Percentiles rank a stretch among this genome's conserved stretches.
Evolutionary conservation across 2,329 filamentous ascomycete species (phyloP).

Genomic region (Aspergillus sclerotialis): DNA sequence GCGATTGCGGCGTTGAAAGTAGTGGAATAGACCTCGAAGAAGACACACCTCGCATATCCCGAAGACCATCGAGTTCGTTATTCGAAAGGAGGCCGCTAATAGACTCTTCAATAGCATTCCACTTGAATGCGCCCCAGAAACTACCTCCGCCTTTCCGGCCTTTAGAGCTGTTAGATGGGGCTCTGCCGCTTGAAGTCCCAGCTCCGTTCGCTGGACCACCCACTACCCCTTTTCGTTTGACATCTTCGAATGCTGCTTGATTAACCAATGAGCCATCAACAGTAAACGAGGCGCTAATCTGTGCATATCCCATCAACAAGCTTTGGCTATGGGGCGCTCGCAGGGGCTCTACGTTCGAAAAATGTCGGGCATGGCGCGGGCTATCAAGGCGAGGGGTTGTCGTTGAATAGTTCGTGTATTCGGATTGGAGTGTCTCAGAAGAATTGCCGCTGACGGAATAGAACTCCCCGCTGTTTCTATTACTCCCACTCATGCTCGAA

Average conservation of each 20-base stretch:
- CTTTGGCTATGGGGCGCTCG: constrained; percentile 49
- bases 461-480: constrained; percentile 87
- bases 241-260: constrained; percentile 83
- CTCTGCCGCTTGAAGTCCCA: constrained; percentile 57
- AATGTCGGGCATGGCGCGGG: constrained; percentile 33
- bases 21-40: constrained; percentile 83
- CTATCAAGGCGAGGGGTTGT: constrained; percentile 47
- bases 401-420: constrained; percentile 55
- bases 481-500: constrained; percentile 69
- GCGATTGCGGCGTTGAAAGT: constrained; percentile 89
- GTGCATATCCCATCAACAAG: constrained; percentile 96
- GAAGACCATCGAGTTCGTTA: constrained; percentile 83
- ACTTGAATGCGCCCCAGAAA: constrained; percentile 76
- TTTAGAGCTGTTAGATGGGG: constrained; percentile 18
- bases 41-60: constrained; percentile 84
- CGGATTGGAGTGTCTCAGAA: constrained; percentile 83
- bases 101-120: constrained; percentile 81
- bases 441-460: constrained; percentile 94
- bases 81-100: constrained; percentile 80
- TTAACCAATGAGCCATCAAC: constrained; percentile 88
- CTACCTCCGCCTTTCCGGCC: constrained; percentile 64
- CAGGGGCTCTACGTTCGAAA: constrained; percentile 35
- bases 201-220: constrained; percentile 76
- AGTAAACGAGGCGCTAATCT: constrained; percentile 85
- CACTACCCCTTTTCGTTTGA: constrained; percentile 88